These are phyloP conservation scores for Rhodotorula graminis DNA, from an alignment of 768 basidiomycete genomes.

Conservation along the genomic window DNA sequence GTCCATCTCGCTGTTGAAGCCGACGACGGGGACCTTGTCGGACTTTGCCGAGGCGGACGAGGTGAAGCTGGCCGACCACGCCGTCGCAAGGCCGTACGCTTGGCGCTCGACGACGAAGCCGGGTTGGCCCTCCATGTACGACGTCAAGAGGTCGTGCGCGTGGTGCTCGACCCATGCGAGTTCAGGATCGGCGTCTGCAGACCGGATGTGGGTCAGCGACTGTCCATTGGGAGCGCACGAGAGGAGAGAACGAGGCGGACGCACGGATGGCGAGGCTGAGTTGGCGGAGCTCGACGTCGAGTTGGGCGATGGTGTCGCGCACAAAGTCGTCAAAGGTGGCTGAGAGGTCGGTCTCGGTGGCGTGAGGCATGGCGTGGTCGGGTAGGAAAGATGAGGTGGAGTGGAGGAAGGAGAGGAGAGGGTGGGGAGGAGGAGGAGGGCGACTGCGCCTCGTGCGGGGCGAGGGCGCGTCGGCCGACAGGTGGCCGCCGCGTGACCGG, in stretches of 20 bases:
- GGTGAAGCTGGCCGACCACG: constrained; percentile 1
- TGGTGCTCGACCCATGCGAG: not conserved
- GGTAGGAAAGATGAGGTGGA: not conserved
- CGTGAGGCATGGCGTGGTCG: not conserved
- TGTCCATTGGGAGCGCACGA: too few relatives aligned
- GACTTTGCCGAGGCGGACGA: not conserved
- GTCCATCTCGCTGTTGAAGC: constrained; percentile 10
- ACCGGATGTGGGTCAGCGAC: not conserved
- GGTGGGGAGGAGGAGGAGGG: too few relatives aligned
- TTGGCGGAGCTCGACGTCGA: constrained; percentile 1
- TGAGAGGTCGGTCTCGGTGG: not conserved
- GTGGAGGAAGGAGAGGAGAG: not conserved
- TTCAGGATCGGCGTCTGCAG: not conserved
- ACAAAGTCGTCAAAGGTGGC: not conserved
- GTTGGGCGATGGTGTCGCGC: not conserved
- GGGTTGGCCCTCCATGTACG: not conserved
- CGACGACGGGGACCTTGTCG: not conserved
- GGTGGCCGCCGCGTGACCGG: too few relatives aligned
- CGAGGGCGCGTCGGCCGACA: not conserved
- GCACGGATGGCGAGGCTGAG: constrained; percentile 8
- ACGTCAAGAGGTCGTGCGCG: constrained; percentile 5
- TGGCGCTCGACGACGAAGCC: not conserved
- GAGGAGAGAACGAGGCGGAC: not conserved
- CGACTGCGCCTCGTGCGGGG: too few relatives aligned
- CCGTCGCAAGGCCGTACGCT: not conserved